Base-by-base conservation (phyloP, 2,329 filamentous ascomycete species). In the Aspergillus udagawae region DNA sequence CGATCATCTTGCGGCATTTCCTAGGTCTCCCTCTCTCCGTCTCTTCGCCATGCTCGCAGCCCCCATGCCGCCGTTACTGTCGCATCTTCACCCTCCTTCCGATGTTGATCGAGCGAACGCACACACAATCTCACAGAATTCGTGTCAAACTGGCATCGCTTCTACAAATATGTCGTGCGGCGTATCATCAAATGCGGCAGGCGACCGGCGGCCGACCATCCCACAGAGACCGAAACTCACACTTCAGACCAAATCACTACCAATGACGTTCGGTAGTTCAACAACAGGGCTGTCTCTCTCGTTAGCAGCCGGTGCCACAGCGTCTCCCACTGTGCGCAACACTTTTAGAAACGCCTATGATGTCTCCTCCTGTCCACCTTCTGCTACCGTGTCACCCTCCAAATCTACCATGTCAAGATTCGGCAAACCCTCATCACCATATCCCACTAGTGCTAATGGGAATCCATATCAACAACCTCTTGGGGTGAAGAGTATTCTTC, bases 341-440 rank as follows among this genome's bases (percentile, higher is more conserved):
- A 87, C 84, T 52, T 85, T 85, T 67, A 80, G 75, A 64, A 87
- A 87, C 71, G 80, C 82, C 52, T 85, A 84, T 63, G 79, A 83
- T 44, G 67, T 73, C 42, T 62, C 70, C n/a, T 69, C 70, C n/a
- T 69, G 67, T 25, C 69, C 78, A 54, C 62, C 73, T 45, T 73
- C 72, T 57, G 71, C 76, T 53, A 70, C 74, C 21, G 65, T 69
- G 14, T 77, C 73, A 4, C 67, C 73, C 6, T 67, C 69, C 25
- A 70, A 65, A 58, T 41, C 61, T 17, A 56, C 66, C 35, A 69
- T 49, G 57, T 62, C 60, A 45, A 65, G 68, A 27, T 66, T 69
- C 56, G 59, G 55, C 55, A 73, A 71, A 32, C 65, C 67, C 9
- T 60, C 66, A 9, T 72, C 70, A 10, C 70, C 71, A n/a, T 73